Evolutionary conservation across 345 rosid species (phyloP).

Genomic region (Psidium friedrichsthalianum): DNA sequence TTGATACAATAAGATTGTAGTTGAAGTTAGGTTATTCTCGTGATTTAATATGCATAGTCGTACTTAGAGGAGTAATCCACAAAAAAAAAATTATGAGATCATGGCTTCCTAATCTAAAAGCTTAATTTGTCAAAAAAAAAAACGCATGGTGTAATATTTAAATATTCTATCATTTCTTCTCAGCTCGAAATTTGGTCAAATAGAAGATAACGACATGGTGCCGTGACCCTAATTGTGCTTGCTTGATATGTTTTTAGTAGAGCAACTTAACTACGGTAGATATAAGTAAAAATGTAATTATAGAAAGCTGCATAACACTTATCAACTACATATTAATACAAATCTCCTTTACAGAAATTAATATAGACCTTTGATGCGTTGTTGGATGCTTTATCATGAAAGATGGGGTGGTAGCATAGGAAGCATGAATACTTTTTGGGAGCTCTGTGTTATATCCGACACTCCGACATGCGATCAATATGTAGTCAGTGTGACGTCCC

Average conservation of each 20-base stretch:
- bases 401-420: not conserved
- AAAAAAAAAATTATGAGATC: not conserved
- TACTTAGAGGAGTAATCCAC: not conserved
- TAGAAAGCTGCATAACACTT: too few species aligned
- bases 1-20: not conserved
- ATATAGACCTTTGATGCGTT: not conserved
- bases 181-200: not conserved
- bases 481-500: too few species aligned
- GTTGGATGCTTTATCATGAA: not conserved
- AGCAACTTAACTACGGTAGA: too few species aligned
- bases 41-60: not conserved
- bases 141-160: accelerated
- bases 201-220: not conserved
- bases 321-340: too few species aligned
- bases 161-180: not conserved
- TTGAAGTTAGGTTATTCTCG: not conserved
- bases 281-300: too few species aligned
- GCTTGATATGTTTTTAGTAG: not conserved
- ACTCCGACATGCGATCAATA: too few species aligned
- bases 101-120: not conserved
- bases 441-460: too few species aligned
- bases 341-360: not conserved
- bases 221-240: not conserved
- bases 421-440: too few species aligned
- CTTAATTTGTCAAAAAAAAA: accelerated